Base-by-base conservation (phyloP, 495 filamentous ascomycete genomes). In the Aspergillus heteromorphus region DNA sequence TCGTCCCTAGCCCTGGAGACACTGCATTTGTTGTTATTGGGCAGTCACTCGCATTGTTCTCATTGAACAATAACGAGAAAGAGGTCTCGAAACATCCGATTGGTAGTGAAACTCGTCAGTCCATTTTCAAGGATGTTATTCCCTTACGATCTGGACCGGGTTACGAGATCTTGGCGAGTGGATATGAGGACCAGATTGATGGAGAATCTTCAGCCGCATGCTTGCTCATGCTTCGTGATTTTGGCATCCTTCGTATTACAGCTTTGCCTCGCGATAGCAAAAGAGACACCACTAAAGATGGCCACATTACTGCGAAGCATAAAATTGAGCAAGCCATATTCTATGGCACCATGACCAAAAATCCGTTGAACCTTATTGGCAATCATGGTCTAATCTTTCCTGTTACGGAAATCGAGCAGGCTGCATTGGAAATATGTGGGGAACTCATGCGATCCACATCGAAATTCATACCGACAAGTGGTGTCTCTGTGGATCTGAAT, bases 291-390 rank as follows among this genome's bases (percentile, higher is more conserved):
- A 52, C 64, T 2, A 73, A 77, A 18, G 66, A 69, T 51, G 60
- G 63, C 11, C 67, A 68, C 20, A 76, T 92, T 17, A 90, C 89
- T 1, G 87, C 88, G 7, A 91, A 87, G 65, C 87, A 83, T 64
- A 97, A 92, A 68, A 77, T 99, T 40, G 91, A 96, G 61, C 92
- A 97, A 66, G 92, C 92, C 13, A 84, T 97, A 3, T 96, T 96
- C 72, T 97, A 87, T 65, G 90, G 92, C 1, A 82, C 81, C 18
- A 83, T 90, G 68, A 76, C 80, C 41, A 81, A 86, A 58, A 96
- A 93, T 59, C 86, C 91, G 9, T 71, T 99, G 25, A 83, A 89
- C 57, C 87, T 99, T 54, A 75, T 82, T 45, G 79, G 82, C 27
- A 79, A 80, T 45, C 73, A 79, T 20, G 81, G 82, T 36, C 71